Base-by-base conservation (phyloP, 2,329 filamentous ascomycete species). In the Colletotrichum sublineola region DNA sequence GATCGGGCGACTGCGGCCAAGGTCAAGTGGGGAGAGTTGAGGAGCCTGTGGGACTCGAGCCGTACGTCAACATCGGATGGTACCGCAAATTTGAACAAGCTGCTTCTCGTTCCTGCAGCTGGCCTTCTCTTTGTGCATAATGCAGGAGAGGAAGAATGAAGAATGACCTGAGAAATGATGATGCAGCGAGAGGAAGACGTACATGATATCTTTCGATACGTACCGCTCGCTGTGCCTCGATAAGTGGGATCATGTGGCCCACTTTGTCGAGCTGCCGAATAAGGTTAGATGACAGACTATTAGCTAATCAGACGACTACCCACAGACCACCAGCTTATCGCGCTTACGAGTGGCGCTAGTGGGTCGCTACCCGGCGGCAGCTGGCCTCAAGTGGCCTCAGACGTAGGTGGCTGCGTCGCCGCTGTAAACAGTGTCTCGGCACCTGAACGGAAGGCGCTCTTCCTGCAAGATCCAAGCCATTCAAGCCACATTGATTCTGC, bases 281-380 rank as follows among this genome's bases (percentile, higher is more conserved):
- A 1, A 3, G 44, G 69, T n/a, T 69, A 72, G 65, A 9, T 9
- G 5, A 1, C 7, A 7, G 4, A 0, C 2, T 5, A 38, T 33
- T 53, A 61, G 55, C 55, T 60, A 24, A 60, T 15, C 40, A 24
- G 24, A 24, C 24, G 24, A 24, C 1, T 42, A 9, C 18, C 42
- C 52, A 57, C 52, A 44, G 68, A 52, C 64, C 64, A 52, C 18
- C 36, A 72, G 53, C 65, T 72, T 72, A 72, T 72, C 58, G 60
- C 46, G 12, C n/a, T 60, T 60, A 62, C 44, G 57, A 67, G 33
- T 56, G 36, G 29, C 50, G 52, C 68, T 58, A 65, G 48, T 9
- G 31, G 24, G 1, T 33, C 40, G 36, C 20, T 58, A 2, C 5
- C 12, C 12, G 24, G 4, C 12, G 11, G 2, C 58, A 62, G 20